Base-by-base conservation (phyloP, 2,329 filamentous ascomycete species). In the Ustilaginoidea virens region DNA sequence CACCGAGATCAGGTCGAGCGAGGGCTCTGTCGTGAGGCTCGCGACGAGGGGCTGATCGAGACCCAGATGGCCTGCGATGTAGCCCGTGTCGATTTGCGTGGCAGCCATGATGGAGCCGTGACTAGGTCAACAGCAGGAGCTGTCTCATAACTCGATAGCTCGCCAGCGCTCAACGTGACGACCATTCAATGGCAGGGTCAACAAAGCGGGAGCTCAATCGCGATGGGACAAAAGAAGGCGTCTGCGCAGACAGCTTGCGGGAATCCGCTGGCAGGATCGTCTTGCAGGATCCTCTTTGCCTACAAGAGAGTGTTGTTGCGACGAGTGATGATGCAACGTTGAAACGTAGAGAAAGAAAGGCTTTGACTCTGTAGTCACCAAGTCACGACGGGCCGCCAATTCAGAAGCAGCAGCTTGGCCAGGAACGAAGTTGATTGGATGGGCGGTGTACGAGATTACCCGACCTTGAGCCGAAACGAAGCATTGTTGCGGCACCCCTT, bases 1-100 rank as follows among this genome's bases (percentile, higher is more conserved):
- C 23, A 69, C 61, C 33, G 69, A 66, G 39, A 94, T 79, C 16
- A 93, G 71, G 9, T 92, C 82, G 37, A 67, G 60, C 4, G 85
- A 94, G 27, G 80, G 80, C 22, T 68, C 63, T 33, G 75, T 71
- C 23, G 74, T 60, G 41, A 75, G 55, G 15, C 66, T 61, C 27
- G 65, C 58, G 27, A 87, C 49, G 16, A 67, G 71, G 13, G 65
- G 58, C 54, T 81, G 66, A 17, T 77, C 67, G 49, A 86, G 58
- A 46, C 69, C 67, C 45, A 80, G 69, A 46, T 81, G 76, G 50
- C 70, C 66, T 50, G 79, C 74, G 43, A 87, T 58, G 56, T 80
- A 83, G 54, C 67, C 69, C 40, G 76, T 60, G 58, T 87, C 80
- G 46, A 85, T 52, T 39, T 48, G 53, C 36, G 51, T 51, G 35